Evolutionary conservation across 331 rosid genomes (phyloP).

Genomic region (Malus hybrid): DNA sequence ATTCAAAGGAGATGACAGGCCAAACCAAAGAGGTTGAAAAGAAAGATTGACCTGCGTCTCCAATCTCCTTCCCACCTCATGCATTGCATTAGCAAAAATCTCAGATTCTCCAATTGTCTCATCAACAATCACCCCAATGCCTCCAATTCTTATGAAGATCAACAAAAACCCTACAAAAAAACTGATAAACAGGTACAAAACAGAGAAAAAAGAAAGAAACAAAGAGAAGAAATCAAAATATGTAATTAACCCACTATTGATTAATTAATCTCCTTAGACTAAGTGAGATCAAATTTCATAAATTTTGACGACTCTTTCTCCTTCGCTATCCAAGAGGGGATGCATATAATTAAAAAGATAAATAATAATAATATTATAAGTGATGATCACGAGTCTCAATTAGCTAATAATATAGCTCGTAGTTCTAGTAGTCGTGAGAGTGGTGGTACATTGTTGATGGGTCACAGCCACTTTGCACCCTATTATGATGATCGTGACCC

Average conservation of each 20-base stretch:
- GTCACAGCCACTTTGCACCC: slow-evolving; percentile 48
- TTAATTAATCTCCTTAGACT: slow-evolving; percentile 8
- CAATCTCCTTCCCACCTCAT: slow-evolving; percentile 1
- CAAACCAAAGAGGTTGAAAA: slow-evolving; percentile 30
- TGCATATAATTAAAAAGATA: not conserved
- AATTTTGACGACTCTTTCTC: not conserved
- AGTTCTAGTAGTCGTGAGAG: slow-evolving; percentile 54
- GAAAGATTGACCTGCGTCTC: slow-evolving; percentile 67
- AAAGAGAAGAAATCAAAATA: not conserved
- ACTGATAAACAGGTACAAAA: not conserved
- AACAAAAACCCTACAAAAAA: slow-evolving; percentile 1
- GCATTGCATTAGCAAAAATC: not conserved
- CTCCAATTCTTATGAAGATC: slow-evolving; percentile 2
- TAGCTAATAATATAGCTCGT: not conserved
- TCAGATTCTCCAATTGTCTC: not conserved
- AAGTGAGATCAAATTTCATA: not conserved
- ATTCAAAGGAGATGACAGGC: slow-evolving; percentile 36
- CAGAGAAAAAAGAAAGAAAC: not conserved
- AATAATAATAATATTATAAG: not conserved
- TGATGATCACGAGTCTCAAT: not conserved
- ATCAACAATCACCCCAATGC: not conserved
- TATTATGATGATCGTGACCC: slow-evolving; percentile 23
- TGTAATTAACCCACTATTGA: not conserved
- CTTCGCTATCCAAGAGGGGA: not conserved
- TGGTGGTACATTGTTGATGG: slow-evolving; percentile 60